These are phyloP conservation scores for Sugiyamaella americana DNA, from an alignment of 805 yeast species.

Conservation along the genomic window DNA sequence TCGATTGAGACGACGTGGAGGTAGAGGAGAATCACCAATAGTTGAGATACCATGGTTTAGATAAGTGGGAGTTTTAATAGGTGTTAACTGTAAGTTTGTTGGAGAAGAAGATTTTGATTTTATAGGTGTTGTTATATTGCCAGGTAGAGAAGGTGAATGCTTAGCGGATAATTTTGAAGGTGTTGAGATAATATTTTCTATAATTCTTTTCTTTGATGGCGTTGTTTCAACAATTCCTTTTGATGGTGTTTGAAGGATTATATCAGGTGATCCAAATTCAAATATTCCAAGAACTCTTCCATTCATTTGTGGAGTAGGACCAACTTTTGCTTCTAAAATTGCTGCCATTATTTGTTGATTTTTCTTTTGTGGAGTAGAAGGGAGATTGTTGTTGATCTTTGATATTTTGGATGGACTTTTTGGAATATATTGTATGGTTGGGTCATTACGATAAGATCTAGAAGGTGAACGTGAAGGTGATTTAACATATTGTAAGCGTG, in stretches of 20 bases:
- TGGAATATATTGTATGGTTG: not conserved
- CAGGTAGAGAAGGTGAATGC: not conserved
- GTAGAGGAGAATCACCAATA: constrained; percentile 23
- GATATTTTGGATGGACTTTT: not conserved
- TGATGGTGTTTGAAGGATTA: constrained; percentile 6
- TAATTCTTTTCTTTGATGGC: constrained; percentile 1
- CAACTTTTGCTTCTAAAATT: constrained; percentile 40
- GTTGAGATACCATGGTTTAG: constrained; percentile 2
- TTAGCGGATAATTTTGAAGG: not conserved
- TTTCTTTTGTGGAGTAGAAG: constrained; percentile 8
- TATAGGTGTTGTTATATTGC: constrained; percentile 6
- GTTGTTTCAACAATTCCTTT: not conserved
- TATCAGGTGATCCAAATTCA: constrained; percentile 38
- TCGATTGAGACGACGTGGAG: constrained; percentile 27
- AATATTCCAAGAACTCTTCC: constrained; percentile 72
- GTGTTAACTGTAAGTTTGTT: constrained; percentile 9
- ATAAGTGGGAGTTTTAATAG: constrained; percentile 13
- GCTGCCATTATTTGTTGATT: not conserved
- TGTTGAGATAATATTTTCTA: too few species aligned
- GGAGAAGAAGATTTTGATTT: constrained; percentile 4
- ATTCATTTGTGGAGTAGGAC: constrained; percentile 83
- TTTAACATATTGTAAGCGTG: too few species aligned
- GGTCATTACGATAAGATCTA: not conserved
- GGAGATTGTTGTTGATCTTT: not conserved
- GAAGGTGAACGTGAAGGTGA: not conserved